Evolutionary conservation across 2,329 filamentous ascomycete genomes (phyloP).

Genomic region (Aureobasidium sp.): DNA sequence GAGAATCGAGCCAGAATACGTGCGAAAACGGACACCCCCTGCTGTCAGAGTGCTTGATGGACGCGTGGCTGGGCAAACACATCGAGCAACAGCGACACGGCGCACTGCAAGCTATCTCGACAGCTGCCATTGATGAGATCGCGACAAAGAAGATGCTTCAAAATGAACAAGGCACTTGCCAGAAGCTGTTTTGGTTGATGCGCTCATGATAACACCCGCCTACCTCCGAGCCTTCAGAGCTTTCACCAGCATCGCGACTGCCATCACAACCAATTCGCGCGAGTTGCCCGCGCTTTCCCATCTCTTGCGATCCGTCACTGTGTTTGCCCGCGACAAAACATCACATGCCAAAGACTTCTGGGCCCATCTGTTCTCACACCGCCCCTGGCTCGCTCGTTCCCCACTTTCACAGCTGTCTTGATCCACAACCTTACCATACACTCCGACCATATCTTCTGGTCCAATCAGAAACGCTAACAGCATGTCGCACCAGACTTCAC

Average conservation of each 20-base stretch:
- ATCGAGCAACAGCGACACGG: neutral
- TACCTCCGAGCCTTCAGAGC: constrained; percentile 6
- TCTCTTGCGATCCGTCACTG: neutral
- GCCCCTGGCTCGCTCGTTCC: neutral
- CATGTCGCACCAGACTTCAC: constrained; percentile 14
- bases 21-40: constrained; percentile 2
- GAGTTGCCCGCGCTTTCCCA: neutral
- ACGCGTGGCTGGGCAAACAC: constrained; percentile 14
- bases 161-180: neutral
- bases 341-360: neutral
- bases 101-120: neutral
- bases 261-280: neutral
- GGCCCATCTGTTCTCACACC: neutral
- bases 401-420: neutral
- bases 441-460: constrained; percentile 3
- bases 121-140: neutral
- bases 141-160: neutral
- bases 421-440: neutral
- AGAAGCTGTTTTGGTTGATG: neutral
- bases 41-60: constrained; percentile 4
- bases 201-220: constrained; percentile 5
- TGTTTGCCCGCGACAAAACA: neutral
- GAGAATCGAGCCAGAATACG: neutral
- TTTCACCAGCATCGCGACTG: constrained; percentile 4
- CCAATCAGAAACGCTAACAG: constrained; percentile 7